Conservation (phyloP, 371 early-diverging fungal species). For the Mucor plumbeus region DNA sequence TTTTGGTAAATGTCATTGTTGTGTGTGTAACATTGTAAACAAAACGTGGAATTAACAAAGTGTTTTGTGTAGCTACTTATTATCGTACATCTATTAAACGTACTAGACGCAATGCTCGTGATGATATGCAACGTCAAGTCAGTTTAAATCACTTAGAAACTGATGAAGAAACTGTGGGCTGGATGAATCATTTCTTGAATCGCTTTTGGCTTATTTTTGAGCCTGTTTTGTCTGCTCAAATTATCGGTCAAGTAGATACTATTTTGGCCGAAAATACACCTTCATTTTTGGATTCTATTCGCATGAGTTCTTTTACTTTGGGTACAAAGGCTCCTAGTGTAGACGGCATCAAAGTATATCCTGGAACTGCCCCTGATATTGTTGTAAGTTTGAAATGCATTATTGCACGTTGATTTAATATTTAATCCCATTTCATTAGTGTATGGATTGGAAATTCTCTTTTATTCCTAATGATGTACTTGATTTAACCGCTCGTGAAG, state of each 20-base stretch:
- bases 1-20: conserved; percentile 32
- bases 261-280: conserved; percentile 80
- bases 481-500: conserved; percentile 66
- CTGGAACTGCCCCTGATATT: conserved; percentile 77
- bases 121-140: conserved; percentile 70
- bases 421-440: conserved; percentile 26
- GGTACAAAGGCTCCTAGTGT: conserved; percentile 94
- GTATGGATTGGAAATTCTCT: conserved; percentile 89
- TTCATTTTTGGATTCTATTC: conserved; percentile 86
- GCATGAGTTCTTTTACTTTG: conserved; percentile 91
- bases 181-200: conserved; percentile 92
- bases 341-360: conserved; percentile 79
- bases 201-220: conserved; percentile 95
- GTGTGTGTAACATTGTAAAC: neutral
- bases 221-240: conserved; percentile 78
- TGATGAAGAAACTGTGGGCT: conserved; percentile 87
- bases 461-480: conserved; percentile 80
- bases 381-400: conserved; percentile 52
- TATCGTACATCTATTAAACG: conserved; percentile 74
- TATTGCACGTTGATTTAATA: too few species aligned
- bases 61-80: conserved; percentile 58
- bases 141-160: conserved; percentile 50
- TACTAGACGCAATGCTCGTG: conserved; percentile 65
- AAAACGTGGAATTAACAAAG: conserved; percentile 5
- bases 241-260: conserved; percentile 74